Evolutionary conservation across 495 filamentous ascomycete species (phyloP), one percentile per base, ranked within the genome.

Genomic region (Daldinia caldariorum): DNA sequence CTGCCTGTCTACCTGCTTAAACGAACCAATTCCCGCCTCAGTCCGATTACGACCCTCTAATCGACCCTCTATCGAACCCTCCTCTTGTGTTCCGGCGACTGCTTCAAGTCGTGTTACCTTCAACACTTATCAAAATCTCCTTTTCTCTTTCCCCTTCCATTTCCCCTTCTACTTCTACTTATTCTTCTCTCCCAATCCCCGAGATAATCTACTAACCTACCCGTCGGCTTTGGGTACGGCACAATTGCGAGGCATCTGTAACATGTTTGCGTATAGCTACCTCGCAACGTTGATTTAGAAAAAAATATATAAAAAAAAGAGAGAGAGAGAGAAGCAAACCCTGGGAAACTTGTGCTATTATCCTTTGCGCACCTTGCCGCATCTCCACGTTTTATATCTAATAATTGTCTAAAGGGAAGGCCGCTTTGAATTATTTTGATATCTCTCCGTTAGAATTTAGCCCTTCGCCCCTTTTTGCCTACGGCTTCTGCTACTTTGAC

Each of bases 221-320:
- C 58, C 53, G 38, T 63, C 56, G 58, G 63, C 16, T 39, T 66
- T 50, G 47, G 63, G 37, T 63, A 41, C 69, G 67, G 54, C 43
- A 60, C 55, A 1, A 20, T 39, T 66, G 47, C 32, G 10, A 50
- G 35, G 51, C 32, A 34, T 59, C 34, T 51, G 16, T 66, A 69
- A 61, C 31, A 65, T 69, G 70, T 51, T 69, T 59, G 65, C 50
- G 51, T 72, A 69, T 66, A 61, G 70, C 62, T 49, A 66, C 34
- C 38, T 67, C 45, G 64, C 61, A 60, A 56, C 55, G 53, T 53
- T 63, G 61, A 69, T 58, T 58, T 65, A 41, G 58, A 68, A 50
- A 26, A n/a, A n/a, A n/a, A n/a, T n/a, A n/a, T n/a, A n/a, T n/a
- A n/a, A n/a, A n/a, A n/a, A n/a, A n/a, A n/a, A n/a, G n/a, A n/a